Conservation (phyloP, 2,329 filamentous ascomycete genomes). For the Alternaria conjuncta region DNA sequence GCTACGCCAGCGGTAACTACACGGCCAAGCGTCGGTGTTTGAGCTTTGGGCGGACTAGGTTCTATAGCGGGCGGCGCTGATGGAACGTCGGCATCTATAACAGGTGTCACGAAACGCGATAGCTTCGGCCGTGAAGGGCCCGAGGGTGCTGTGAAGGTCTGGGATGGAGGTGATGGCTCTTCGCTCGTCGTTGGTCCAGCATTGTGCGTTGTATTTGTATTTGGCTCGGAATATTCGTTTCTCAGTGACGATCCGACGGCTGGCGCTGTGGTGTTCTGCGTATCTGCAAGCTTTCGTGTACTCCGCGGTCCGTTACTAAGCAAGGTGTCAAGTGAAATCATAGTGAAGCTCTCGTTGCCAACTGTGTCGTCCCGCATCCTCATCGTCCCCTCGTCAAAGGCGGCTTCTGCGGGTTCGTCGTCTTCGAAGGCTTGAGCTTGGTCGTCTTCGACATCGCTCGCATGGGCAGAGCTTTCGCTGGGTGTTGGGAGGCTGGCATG, state of each 20-base stretch:
- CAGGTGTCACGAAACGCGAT: constrained; percentile 37
- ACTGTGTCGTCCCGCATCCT: constrained; percentile 52
- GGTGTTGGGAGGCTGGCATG: constrained; percentile 2
- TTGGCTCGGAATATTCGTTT: constrained; percentile 19
- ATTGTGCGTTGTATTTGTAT: not conserved
- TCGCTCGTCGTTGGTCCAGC: not conserved
- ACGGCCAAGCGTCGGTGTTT: constrained; percentile 42
- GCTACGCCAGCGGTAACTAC: constrained; percentile 49
- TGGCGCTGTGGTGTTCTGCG: constrained; percentile 4
- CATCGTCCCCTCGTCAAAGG: constrained; percentile 41
- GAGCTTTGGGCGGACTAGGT: constrained; percentile 26
- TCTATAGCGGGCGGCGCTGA: constrained; percentile 41
- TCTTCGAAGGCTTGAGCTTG: constrained; percentile 8
- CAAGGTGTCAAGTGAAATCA: constrained; percentile 58
- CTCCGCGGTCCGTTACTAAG: constrained; percentile 40
- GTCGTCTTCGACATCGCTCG: constrained; percentile 1
- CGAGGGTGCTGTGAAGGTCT: constrained; percentile 2
- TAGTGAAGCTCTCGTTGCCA: constrained; percentile 59
- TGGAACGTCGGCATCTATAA: constrained; percentile 32
- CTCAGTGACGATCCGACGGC: constrained; percentile 18
- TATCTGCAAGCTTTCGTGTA: constrained; percentile 24
- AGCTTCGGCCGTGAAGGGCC: constrained; percentile 21
- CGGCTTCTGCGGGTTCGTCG: constrained; percentile 32
- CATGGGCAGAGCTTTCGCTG: constrained; percentile 7
- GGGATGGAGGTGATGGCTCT: constrained; percentile 15